Percentiles rank a stretch among this genome's conserved stretches.
These are phyloP conservation scores for Geosmithia morbida DNA, from an alignment of 2,329 filamentous ascomycete genomes.

Conservation along the genomic window DNA sequence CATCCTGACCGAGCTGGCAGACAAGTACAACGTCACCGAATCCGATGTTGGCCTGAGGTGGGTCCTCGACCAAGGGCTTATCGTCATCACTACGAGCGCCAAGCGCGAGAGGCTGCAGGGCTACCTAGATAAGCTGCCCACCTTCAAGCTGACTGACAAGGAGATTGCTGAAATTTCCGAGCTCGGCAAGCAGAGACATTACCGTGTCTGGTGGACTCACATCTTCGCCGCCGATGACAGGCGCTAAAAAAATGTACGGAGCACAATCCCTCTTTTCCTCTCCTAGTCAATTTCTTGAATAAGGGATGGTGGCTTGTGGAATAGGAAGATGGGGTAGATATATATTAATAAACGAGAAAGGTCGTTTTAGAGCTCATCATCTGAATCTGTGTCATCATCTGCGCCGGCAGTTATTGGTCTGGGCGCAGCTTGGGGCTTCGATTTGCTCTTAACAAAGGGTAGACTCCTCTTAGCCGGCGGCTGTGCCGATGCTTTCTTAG, in stretches of 20 bases:
- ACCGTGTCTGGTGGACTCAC: constrained; percentile 41
- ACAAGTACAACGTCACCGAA: constrained; percentile 42
- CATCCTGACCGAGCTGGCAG: constrained; percentile 32
- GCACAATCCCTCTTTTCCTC: too few relatives aligned
- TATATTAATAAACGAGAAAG: not conserved
- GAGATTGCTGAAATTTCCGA: constrained; percentile 43
- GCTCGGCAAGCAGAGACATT: constrained; percentile 45
- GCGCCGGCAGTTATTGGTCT: constrained; percentile 6
- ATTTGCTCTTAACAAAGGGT: constrained; percentile 26
- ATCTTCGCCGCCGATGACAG: constrained; percentile 37
- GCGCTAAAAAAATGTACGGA: constrained; percentile 6
- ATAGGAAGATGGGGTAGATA: not conserved
- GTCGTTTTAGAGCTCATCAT: constrained; percentile 35
- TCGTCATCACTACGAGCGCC: constrained; percentile 44
- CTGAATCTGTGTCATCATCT: constrained; percentile 33
- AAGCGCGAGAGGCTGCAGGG: constrained; percentile 41
- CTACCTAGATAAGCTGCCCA: constrained; percentile 34
- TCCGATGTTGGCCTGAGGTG: constrained; percentile 45
- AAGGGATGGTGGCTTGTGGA: not conserved
- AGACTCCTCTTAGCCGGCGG: constrained; percentile 25
- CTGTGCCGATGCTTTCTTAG: constrained; percentile 8
- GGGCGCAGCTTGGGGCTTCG: constrained; percentile 5
- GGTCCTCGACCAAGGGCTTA: constrained; percentile 43
- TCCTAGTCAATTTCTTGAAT: too few relatives aligned
- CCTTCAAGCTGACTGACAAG: constrained; percentile 42